These are phyloP conservation scores for Microbotryum violaceum DNA, from an alignment of 1,284 basidiomycete genomes.

Conservation along the genomic window DNA sequence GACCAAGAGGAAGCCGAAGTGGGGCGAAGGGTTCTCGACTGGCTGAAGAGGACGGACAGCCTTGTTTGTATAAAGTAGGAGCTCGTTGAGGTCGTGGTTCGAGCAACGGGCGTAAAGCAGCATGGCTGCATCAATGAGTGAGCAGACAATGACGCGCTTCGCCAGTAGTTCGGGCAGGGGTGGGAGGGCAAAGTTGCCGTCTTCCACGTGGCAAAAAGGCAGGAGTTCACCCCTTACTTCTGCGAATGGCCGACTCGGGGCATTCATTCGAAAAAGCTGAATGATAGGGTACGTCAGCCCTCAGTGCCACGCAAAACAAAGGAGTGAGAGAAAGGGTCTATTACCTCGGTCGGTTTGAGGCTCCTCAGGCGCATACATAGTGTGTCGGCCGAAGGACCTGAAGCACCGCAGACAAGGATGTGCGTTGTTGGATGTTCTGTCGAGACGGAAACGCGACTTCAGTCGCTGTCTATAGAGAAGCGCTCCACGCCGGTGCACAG, in stretches of 20 bases:
- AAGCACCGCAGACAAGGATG: constrained; percentile 42
- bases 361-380: constrained; percentile 38
- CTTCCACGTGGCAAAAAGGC: constrained; percentile 33
- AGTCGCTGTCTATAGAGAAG: neutral
- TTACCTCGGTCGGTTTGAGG: constrained; percentile 32
- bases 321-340: neutral
- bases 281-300: no score
- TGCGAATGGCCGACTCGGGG: constrained; percentile 40
- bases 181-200: constrained; percentile 35
- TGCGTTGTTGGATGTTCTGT: constrained; percentile 32
- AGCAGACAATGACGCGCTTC: constrained; percentile 40
- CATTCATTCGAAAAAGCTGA: constrained; percentile 37
- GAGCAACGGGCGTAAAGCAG: constrained; percentile 36
- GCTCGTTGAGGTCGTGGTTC: constrained; percentile 37
- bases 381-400: constrained; percentile 43
- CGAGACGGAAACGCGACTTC: neutral
- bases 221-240: constrained; percentile 37
- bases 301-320: no score
- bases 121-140: constrained; percentile 39
- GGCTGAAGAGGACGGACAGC: constrained; percentile 21
- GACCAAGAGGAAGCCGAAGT: constrained; percentile 43
- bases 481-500: no score
- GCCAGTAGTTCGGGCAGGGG: constrained; percentile 32
- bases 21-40: constrained; percentile 26
- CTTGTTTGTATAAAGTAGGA: constrained; percentile 26